Base-by-base conservation (phyloP, 2,329 filamentous ascomycete genomes). In the Gnomoniopsis sp. region DNA sequence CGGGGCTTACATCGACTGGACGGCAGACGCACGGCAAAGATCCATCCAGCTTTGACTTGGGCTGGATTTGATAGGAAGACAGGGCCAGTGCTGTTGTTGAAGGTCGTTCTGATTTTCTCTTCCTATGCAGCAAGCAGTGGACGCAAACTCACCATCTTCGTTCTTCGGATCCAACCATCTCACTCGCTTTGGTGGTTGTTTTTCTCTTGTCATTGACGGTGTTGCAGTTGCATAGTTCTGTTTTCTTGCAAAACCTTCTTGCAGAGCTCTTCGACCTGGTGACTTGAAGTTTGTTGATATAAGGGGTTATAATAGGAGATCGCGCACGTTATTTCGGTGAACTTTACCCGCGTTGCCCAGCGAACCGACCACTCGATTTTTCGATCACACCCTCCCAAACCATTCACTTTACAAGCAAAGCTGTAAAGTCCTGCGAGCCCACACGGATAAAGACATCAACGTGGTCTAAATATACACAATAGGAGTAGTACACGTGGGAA, bases 101-200 rank as follows among this genome's bases (percentile, higher is more conserved):
- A 41, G 12, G 36, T 41, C 36, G 36, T 41, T 12, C 17, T n/a
- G 36, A 41, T 41, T 41, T n/a, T 46, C 43, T 46, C 19, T 22
- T 19, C 43, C 43, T 22, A 41, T 21, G 41, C 41, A 10, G 36
- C 36, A n/a, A n/a, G 19, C 10, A 44, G 41, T 44, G 41, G 3
- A 19, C 15, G 15, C 19, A 55, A 51, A 50, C 43, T 19, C 43
- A 11, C 4, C 8, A n/a, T 43, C 34, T 41, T 46, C 34, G n/a
- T 49, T 43, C 46, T 49, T 21, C 23, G 22, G 53, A 61, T 43
- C 54, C 63, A 57, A 53, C 75, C 74, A 74, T 77, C 77, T 85
- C 84, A 82, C 77, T 87, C 83, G 83, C 78, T 86, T 75, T 79
- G 79, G 79, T 78, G 77, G 75, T 69, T 74, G 75, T 68, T 64